Evolutionary conservation across 371 early-diverging fungal species (phyloP).

Genomic region (Mucor indicus): DNA sequence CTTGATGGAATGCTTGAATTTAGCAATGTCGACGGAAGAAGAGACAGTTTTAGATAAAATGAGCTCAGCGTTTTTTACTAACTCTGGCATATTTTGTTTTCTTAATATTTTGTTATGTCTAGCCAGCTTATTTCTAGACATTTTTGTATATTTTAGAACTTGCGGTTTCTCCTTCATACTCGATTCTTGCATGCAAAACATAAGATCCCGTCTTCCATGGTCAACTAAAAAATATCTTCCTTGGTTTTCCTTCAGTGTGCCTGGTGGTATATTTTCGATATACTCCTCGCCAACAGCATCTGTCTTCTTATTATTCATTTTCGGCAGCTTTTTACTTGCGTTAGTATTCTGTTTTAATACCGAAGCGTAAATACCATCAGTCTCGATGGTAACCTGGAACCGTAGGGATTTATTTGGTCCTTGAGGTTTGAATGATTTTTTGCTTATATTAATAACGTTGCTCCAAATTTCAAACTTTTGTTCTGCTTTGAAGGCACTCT

Average conservation of each 20-base stretch:
- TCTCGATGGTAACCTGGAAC: slow-evolving; percentile 1
- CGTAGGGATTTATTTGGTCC: neutral
- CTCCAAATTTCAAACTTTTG: too few species aligned
- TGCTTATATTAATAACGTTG: too few species aligned
- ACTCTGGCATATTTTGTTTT: neutral
- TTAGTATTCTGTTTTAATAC: neutral
- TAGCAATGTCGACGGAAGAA: neutral
- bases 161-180: neutral
- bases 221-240: neutral
- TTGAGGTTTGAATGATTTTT: slow-evolving; percentile 1
- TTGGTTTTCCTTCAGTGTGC: neutral
- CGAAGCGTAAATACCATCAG: slow-evolving; percentile 7
- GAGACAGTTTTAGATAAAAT: neutral
- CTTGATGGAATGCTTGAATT: neutral
- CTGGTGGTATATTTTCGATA: neutral
- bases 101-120: neutral
- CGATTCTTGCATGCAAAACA: slow-evolving; percentile 1
- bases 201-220: neutral
- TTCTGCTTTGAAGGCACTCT: too few species aligned
- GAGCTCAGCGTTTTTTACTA: neutral
- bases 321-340: neutral
- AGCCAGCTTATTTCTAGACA: neutral
- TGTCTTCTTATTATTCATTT: neutral
- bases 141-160: neutral
- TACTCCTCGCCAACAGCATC: neutral